phyloP scores from a whole-genome alignment of 208 protist genomes.

The Porcisia hertigi region DNA sequence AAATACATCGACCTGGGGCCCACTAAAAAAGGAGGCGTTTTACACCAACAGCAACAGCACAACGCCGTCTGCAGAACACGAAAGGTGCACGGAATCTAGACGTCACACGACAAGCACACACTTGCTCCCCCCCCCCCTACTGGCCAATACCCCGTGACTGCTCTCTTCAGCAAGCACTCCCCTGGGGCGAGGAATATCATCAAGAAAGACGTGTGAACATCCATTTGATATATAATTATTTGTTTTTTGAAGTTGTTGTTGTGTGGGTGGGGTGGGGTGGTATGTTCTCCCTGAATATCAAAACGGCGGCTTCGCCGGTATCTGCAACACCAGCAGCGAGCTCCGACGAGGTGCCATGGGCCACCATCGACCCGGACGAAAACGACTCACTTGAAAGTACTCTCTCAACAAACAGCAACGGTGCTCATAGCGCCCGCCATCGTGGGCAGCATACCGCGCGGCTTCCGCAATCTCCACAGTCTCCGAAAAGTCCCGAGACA shows the following conservation, averaged over 20 bases:
- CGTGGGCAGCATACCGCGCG: neutral
- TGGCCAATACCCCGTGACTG: neutral
- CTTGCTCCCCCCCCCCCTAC: too few relatives aligned
- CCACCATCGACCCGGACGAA: constrained; percentile 16
- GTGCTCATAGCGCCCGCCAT: neutral
- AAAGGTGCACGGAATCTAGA: neutral
- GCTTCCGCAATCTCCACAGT: constrained; percentile 3
- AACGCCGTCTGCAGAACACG: neutral
- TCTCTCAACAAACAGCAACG: constrained; percentile 17
- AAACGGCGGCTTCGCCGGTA: constrained; percentile 4
- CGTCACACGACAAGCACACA: neutral
- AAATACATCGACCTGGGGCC: neutral
- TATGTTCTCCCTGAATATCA: constrained; percentile 29
- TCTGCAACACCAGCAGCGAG: constrained; percentile 5
- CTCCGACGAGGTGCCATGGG: constrained; percentile 5
- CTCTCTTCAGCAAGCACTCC: neutral
- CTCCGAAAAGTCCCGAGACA: neutral
- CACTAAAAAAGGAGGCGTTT: too few relatives aligned
- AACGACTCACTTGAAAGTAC: constrained; percentile 20
- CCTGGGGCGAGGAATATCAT: too few relatives aligned
- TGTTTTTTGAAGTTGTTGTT: neutral
- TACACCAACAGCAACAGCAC: neutral
- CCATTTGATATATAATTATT: neutral
- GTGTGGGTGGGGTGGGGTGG: neutral
- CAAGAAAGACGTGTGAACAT: neutral